Base-by-base conservation (phyloP, 2,329 filamentous ascomycete species). In the Cladosporium oxysporum region DNA sequence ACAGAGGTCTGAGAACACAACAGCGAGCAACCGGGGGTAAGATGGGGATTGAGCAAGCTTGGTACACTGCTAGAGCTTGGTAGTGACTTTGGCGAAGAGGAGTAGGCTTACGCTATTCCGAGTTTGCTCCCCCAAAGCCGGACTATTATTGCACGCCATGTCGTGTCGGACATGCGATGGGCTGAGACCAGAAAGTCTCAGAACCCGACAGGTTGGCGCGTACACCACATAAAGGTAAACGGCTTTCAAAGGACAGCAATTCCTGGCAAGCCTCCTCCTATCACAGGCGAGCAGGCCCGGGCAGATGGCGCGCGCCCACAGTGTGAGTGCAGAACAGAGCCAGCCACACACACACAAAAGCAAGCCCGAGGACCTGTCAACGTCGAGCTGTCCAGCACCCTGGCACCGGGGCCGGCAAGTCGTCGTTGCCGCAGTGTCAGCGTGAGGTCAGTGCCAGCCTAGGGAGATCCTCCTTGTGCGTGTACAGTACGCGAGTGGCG, bases 351-450 rank as follows among this genome's bases (percentile, higher is more conserved):
- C 31, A 35, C n/a, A 53, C 60, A 49, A 28, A 60, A 26, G 41
- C 60, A 37, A 33, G 52, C 55, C 55, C 60, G 31, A 52, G 29
- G 47, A 53, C 31, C 60, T 62, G 60, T 62, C 60, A 62, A 55
- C 60, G 49, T 53, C 60, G 21, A 31, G 52, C 52, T 55, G 52
- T 55, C 61, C 61, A 63, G 61, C 61, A 63, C 61, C 61, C 61
- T 57, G 61, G 61, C 61, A 63, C 50, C 61, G 61, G 61, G 23
- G 61, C 61, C 61, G 61, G 61, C 61, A 63, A 16, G 21, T 31
- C 21, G 52, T n/a, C 11, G 52, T 33, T 31, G 52, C 52, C 52
- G 60, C 44, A 29, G 47, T 62, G 60, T 62, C 60, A 62, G 60
- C 60, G 10, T 61, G n/a, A 28, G 59, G 59, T 31, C 59, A 60